A percentile compares a stretch with the other conserved stretches of the same genome.
phyloP scores from a whole-genome alignment of 2,329 filamentous ascomycete genomes.

The Colletotrichum tanaceti region DNA sequence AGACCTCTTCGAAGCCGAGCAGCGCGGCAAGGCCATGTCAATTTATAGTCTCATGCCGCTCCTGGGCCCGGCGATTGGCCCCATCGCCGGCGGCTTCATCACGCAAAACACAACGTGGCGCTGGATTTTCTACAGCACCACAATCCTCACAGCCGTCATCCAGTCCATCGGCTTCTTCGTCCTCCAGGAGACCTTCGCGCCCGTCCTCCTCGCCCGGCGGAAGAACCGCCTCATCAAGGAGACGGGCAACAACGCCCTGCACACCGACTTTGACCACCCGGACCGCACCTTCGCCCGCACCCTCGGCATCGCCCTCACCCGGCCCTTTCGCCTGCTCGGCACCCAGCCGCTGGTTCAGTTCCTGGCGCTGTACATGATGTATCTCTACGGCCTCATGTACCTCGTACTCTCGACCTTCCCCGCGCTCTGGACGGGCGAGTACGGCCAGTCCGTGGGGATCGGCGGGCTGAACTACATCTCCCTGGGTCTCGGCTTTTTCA shows the following conservation, averaged over 20 bases:
- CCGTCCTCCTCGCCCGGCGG: slow-evolving; percentile 69
- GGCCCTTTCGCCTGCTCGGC: slow-evolving; percentile 59
- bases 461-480: slow-evolving; percentile 63
- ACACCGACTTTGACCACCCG: slow-evolving; percentile 65
- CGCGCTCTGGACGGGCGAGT: slow-evolving; percentile 56
- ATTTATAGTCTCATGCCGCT: slow-evolving; percentile 55
- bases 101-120: slow-evolving; percentile 74
- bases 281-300: slow-evolving; percentile 43
- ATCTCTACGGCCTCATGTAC: slow-evolving; percentile 63
- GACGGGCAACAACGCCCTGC: slow-evolving; percentile 63
- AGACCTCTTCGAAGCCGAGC: slow-evolving; percentile 56
- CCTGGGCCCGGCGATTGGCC: slow-evolving; percentile 74
- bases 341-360: slow-evolving; percentile 61
- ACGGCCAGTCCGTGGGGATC: slow-evolving; percentile 56
- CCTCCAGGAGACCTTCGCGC: slow-evolving; percentile 74
- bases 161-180: slow-evolving; percentile 68
- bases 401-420: slow-evolving; percentile 64
- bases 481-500: slow-evolving; percentile 60
- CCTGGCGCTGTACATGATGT: slow-evolving; percentile 59
- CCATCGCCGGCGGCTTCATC: slow-evolving; percentile 75
- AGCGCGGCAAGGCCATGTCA: slow-evolving; percentile 55
- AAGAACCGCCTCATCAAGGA: slow-evolving; percentile 66
- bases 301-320: slow-evolving; percentile 48
- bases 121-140: slow-evolving; percentile 78
- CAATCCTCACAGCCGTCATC: slow-evolving; percentile 70